A percentile compares a stretch with the other conserved stretches of the same genome.
Evolutionary conservation across 345 rosid species (phyloP).

Genomic region (Salix caprea): DNA sequence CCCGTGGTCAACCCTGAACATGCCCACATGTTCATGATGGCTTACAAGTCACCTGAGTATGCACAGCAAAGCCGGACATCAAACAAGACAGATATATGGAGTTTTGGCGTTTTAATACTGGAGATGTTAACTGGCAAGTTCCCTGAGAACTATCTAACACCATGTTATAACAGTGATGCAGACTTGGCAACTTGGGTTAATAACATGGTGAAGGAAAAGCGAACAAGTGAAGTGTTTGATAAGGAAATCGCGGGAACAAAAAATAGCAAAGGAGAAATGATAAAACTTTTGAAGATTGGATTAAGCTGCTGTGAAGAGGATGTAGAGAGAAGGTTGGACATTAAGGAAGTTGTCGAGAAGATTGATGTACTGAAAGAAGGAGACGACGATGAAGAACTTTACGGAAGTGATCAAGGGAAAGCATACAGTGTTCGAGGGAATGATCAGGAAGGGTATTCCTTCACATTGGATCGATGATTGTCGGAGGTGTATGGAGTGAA

Average conservation of each 20-base stretch:
- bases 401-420: constrained; percentile 19
- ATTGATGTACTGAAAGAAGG: constrained; percentile 42
- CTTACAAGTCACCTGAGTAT: constrained; percentile 74
- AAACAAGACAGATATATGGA: constrained; percentile 61
- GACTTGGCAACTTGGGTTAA: constrained; percentile 61
- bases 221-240: constrained; percentile 56
- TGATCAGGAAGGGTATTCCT: constrained; percentile 1
- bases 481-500: no score
- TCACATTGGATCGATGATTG: no score
- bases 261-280: constrained; percentile 50
- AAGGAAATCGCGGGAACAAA: constrained; percentile 52
- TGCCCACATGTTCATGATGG: constrained; percentile 50
- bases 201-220: constrained; percentile 54
- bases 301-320: constrained; percentile 75
- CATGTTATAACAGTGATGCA: constrained; percentile 34
- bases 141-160: constrained; percentile 56
- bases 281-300: constrained; percentile 59
- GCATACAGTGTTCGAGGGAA: constrained; percentile 18
- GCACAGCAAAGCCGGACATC: constrained; percentile 34
- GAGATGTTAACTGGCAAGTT: constrained; percentile 59
- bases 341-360: constrained; percentile 45
- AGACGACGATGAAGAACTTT: constrained; percentile 16
- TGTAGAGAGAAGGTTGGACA: constrained; percentile 39
- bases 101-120: constrained; percentile 59
- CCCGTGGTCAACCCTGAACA: constrained; percentile 61